A percentile compares a stretch with the other conserved stretches of the same genome.
Conservation (phyloP, 116 monocot species). For the Dioscorea cayenensis region DNA sequence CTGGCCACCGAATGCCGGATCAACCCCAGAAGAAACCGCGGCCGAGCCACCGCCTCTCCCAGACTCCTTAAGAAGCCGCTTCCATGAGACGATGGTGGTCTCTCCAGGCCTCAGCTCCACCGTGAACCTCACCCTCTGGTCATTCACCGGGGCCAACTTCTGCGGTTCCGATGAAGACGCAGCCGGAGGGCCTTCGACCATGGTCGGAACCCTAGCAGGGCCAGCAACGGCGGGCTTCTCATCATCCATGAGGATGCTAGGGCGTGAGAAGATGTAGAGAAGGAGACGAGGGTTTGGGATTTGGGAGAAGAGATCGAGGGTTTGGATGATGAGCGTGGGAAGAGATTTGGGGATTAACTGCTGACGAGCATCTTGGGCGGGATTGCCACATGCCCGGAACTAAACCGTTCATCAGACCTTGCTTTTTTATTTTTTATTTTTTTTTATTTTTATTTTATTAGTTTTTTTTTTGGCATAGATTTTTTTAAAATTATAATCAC, state of each 20-base stretch:
- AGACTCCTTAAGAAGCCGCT: slow-evolving; percentile 64
- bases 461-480: no score
- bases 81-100: slow-evolving; percentile 96
- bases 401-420: no score
- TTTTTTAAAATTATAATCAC: no score
- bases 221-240: not conserved
- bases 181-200: not conserved
- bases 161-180: not conserved
- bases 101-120: slow-evolving; percentile 74
- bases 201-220: not conserved
- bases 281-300: not conserved
- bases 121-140: slow-evolving; percentile 40
- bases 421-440: no score
- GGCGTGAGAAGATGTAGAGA: not conserved
- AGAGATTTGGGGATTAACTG: no score
- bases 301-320: no score
- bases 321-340: no score
- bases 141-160: not conserved
- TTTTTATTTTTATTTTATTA: no score
- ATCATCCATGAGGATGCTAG: not conserved
- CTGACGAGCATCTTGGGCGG: no score
- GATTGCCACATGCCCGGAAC: no score
- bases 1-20: slow-evolving; percentile 4
- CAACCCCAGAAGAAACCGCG: not conserved
- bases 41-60: slow-evolving; percentile 4